Evolutionary conservation across 495 filamentous ascomycete species (phyloP).

Genomic region (Neurospora sp.): DNA sequence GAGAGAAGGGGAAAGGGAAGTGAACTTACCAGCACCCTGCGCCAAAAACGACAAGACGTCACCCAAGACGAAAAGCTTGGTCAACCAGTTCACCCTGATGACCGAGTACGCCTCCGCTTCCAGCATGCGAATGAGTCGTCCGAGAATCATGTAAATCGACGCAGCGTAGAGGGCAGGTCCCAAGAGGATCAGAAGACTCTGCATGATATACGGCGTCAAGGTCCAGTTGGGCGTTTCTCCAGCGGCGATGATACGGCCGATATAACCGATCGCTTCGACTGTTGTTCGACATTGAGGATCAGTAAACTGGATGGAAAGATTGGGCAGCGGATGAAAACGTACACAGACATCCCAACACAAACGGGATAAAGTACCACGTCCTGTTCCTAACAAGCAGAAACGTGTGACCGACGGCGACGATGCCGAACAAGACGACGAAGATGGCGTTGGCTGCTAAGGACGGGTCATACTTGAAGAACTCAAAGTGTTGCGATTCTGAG

Average conservation of each 20-base stretch:
- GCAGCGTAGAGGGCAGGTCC: slow-evolving; percentile 35
- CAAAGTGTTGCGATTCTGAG: slow-evolving; percentile 7
- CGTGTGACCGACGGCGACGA: slow-evolving; percentile 35
- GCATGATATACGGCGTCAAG: slow-evolving; percentile 28
- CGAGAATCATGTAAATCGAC: slow-evolving; percentile 49
- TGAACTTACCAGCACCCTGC: slow-evolving; percentile 19
- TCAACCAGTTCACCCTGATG: slow-evolving; percentile 35
- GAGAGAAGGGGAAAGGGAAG: not conserved
- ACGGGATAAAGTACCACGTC: slow-evolving; percentile 53
- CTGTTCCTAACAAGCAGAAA: slow-evolving; percentile 36
- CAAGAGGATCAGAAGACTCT: slow-evolving; percentile 28
- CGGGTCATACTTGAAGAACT: slow-evolving; percentile 39
- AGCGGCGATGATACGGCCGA: slow-evolving; percentile 37
- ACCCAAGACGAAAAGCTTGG: slow-evolving; percentile 36
- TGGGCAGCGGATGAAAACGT: slow-evolving; percentile 12
- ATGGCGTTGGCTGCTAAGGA: slow-evolving; percentile 37
- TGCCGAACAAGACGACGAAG: slow-evolving; percentile 42
- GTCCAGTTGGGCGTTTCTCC: slow-evolving; percentile 20
- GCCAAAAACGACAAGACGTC: slow-evolving; percentile 34
- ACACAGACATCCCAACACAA: slow-evolving; percentile 49
- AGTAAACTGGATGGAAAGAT: not conserved
- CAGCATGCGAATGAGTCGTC: slow-evolving; percentile 32
- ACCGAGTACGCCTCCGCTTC: slow-evolving; percentile 29
- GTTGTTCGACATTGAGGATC: not conserved
- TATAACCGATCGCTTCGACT: slow-evolving; percentile 54